Conservation (phyloP, 2,329 filamentous ascomycete species). For the Pseudocercospora ulei region DNA sequence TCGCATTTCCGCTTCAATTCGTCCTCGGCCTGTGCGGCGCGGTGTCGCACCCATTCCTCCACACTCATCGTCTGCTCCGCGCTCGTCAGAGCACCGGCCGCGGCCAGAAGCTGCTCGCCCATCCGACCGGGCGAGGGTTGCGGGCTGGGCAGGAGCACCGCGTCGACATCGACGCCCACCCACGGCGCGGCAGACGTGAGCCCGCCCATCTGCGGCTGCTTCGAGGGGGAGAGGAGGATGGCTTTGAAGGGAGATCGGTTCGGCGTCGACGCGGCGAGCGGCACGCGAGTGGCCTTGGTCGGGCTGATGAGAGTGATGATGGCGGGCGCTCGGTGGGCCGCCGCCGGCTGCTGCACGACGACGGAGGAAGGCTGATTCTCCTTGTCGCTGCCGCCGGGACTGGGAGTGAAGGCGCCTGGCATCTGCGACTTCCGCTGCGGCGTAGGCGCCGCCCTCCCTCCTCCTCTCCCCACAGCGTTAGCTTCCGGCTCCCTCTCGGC, state of each 20-base stretch:
- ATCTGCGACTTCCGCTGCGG: slow-evolving; percentile 13
- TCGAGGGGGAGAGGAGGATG: slow-evolving; percentile 32
- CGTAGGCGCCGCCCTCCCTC: too few relatives aligned
- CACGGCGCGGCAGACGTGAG: slow-evolving; percentile 52
- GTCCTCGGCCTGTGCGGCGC: slow-evolving; percentile 70
- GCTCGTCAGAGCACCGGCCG: slow-evolving; percentile 52
- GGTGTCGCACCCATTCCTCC: slow-evolving; percentile 80
- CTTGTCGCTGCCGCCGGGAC: slow-evolving; percentile 35
- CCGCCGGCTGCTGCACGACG: slow-evolving; percentile 18
- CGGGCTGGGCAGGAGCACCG: slow-evolving; percentile 49
- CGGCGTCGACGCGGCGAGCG: slow-evolving; percentile 38
- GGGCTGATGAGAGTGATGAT: slow-evolving; percentile 25
- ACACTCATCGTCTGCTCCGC: slow-evolving; percentile 84
- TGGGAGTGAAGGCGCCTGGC: slow-evolving; percentile 21
- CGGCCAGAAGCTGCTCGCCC: slow-evolving; percentile 36
- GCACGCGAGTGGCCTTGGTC: slow-evolving; percentile 35
- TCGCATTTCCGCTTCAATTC: slow-evolving; percentile 74
- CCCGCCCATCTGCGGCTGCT: slow-evolving; percentile 39
- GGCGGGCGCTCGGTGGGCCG: slow-evolving; percentile 31
- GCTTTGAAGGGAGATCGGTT: slow-evolving; percentile 27
- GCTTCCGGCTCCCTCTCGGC: slow-evolving; percentile 15
- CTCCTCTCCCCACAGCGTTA: not conserved
- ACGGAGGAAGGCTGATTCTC: slow-evolving; percentile 33
- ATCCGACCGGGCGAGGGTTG: slow-evolving; percentile 25
- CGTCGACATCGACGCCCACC: slow-evolving; percentile 66